Evolutionary conservation across 257 asterid species (phyloP), one percentile per base, ranked within the genome.

Genomic region (Solanum chmielewskii): DNA sequence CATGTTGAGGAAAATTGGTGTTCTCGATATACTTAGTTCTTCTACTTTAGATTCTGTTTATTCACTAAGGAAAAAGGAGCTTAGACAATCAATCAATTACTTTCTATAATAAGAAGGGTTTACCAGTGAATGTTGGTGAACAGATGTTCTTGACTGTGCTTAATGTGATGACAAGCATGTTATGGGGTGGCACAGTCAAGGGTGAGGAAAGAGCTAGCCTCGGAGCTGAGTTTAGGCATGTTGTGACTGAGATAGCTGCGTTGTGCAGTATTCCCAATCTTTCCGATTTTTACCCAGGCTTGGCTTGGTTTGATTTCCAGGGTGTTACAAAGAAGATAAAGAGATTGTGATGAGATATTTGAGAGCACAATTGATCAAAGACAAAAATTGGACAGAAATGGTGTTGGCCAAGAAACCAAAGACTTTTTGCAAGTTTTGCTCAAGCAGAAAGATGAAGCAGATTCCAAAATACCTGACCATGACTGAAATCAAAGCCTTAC

Each of bases 141-240:
- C 94, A 93, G 90, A 90, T 91, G 93, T 95, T 95, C 60, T n/a
- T 91, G 91, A 92, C 90, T 29, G 31, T 29, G 31, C 31, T 29
- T 29, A 95, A 95, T 47, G 98, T 95, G 92, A 92, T 93, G 10
- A 95, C 96, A 1, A 89, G 89, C 39, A 95, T 95, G 98, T 8
- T 95, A 90, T 49, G 59, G 59, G 59, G 59, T 15, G 59, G 59
- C 8, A 49, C 94, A 2, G 89, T 93, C 68, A 80, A 88, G 90
- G 97, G 93, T 21, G 93, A 83, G 29, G 94, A 94, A 41, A 83
- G 97, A 89, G 92, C 90, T 4, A 91, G 87, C 14, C 83, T 93
- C 4, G 98, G 93, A 21, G 88, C 93, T 1, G 97, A 95, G 90
- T 94, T 95, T 56, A 90, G 91, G 90, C 85, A 88, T 44, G 90